Evolutionary conservation across 1,139 yeast genomes (phyloP), one percentile per base, ranked within the genome.

Genomic region (Lodderomyces beijingensis): DNA sequence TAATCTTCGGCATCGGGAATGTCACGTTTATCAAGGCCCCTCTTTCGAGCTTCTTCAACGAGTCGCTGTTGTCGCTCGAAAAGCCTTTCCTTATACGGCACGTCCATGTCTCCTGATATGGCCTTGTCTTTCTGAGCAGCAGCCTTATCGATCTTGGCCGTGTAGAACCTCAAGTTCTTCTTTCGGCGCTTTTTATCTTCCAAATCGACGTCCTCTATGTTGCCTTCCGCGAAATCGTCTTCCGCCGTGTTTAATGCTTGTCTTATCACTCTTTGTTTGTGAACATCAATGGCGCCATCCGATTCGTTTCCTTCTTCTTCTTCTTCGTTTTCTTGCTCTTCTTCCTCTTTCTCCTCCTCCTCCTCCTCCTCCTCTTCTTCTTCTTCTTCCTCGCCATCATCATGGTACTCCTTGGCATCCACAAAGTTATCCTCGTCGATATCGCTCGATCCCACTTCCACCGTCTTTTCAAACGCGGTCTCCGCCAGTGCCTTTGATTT

Each of bases 131-230:
- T 60, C 34, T 62, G 61, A 43, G 74, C 71, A 26, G 74, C 77
- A 32, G 85, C 84, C 59, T 85, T 89, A 56, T 88, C 96, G 57
- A 91, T 89, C 62, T 89, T 91, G 40, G 97, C 85, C 1, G 98
- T 91, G 70, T 91, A 91, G 78, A 91, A 93, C 46, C 97, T 79
- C 48, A 91, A 75, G 1, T 95, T 76, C 57, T 78, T 80, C 65
- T 84, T 86, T 50, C 95, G 80, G 27, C 79, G 77, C 37, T 72
- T 74, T 56, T 91, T 88, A 34, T 89, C 98, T 53, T 87, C 95
- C 41, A 75, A 71, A 55, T 91, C 97, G 31, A 87, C 79, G 20
- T 57, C 68, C 21, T 81, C 91, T 32, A 82, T 86, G 27, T 76
- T 64, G 12, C 73, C 73, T 53, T 85, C 95, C 10, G 75, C 65